Conservation (phyloP, 108 stramenopile species). For the Fistulifera pelliculosa region DNA sequence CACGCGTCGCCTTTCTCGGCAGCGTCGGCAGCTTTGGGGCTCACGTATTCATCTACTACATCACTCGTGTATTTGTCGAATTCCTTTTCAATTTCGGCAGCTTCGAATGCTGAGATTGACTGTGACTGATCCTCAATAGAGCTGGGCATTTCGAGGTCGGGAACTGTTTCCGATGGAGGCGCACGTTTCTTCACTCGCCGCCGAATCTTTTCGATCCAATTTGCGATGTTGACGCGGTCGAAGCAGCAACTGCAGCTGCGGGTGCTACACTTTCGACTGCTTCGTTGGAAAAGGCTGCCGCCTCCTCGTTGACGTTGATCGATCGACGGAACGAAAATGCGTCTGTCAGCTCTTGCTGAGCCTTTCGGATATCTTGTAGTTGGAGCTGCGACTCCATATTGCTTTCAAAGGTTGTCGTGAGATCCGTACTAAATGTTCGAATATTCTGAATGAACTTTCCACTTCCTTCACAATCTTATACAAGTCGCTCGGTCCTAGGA, state of each 20-base stretch:
- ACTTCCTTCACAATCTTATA: conserved; percentile 84
- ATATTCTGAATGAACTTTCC: conserved; percentile 71
- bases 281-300: conserved; percentile 6
- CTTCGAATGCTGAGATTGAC: conserved; percentile 7
- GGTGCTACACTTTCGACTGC: conserved; percentile 14
- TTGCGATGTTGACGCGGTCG: background rate
- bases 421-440: conserved; percentile 55
- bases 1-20: conserved; percentile 1
- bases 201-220: conserved; percentile 14
- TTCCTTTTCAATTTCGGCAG: conserved; percentile 11
- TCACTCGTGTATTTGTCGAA: conserved; percentile 8
- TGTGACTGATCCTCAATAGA: background rate
- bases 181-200: conserved; percentile 18
- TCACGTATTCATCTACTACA: background rate
- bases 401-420: conserved; percentile 58
- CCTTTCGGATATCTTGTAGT: conserved; percentile 72
- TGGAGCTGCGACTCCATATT: conserved; percentile 80
- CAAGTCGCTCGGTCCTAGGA: conserved; percentile 78
- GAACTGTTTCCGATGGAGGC: conserved; percentile 13
- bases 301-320: conserved; percentile 69
- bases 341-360: conserved; percentile 69
- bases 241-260: conserved; percentile 6
- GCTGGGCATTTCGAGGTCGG: conserved; percentile 16
- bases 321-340: conserved; percentile 83
- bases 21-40: background rate